Percentiles rank a stretch among this genome's conserved stretches.
These are phyloP conservation scores for Talaromyces proteolyticus DNA, from an alignment of 495 filamentous ascomycete species.

Conservation along the genomic window DNA sequence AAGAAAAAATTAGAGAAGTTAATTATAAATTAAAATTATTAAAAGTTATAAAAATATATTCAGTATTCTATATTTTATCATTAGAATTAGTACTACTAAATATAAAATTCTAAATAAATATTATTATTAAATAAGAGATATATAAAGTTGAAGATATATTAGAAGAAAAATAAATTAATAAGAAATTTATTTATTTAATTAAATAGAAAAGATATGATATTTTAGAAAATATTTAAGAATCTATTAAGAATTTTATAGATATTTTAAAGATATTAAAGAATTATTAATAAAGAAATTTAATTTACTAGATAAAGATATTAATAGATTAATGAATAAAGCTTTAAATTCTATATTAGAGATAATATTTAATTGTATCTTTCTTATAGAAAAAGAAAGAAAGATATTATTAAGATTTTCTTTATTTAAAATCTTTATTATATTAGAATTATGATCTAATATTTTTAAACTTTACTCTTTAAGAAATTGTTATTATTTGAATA, in stretches of 20 bases:
- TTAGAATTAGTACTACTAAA: neutral
- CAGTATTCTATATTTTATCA: conserved; percentile 1
- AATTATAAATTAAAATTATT: conserved; percentile 1
- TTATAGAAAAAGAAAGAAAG: too few relatives aligned
- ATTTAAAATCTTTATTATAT: neutral
- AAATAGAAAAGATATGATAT: neutral
- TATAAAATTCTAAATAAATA: neutral
- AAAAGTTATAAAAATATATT: neutral
- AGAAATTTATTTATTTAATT: neutral
- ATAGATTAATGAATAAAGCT: neutral
- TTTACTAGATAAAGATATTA: neutral
- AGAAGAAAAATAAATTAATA: neutral
- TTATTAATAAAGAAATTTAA: neutral
- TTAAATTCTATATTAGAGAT: neutral
- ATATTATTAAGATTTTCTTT: neutral
- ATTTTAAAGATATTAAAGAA: neutral
- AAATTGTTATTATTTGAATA: neutral
- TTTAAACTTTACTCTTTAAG: neutral
- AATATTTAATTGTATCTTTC: neutral
- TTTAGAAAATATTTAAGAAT: neutral
- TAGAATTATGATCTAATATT: neutral
- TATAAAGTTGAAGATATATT: neutral
- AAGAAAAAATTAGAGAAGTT: conserved; percentile 1
- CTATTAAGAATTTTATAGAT: neutral
- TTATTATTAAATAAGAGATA: neutral